Conservation (phyloP, 257 asterid species). For the Leptodermis oblonga region DNA sequence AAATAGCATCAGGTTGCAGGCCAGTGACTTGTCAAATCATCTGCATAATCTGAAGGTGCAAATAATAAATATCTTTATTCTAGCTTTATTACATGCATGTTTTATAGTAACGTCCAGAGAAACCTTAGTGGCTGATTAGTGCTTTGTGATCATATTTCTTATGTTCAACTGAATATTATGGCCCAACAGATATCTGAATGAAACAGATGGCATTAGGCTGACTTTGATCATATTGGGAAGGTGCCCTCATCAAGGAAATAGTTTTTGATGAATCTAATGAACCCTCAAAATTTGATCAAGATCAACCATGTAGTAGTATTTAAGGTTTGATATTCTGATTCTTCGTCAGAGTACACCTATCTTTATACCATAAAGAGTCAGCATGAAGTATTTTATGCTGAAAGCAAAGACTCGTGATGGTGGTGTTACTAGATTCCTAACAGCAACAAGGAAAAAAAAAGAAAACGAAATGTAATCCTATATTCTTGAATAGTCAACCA, state of each 20-base stretch:
- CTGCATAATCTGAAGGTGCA: slow-evolving; percentile 69
- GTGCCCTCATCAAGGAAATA: neutral
- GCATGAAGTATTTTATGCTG: neutral
- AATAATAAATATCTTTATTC: neutral
- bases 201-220: neutral
- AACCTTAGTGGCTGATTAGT: neutral
- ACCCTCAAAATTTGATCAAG: neutral
- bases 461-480: neutral
- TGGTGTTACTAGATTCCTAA: neutral
- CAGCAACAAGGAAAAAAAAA: neutral
- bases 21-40: slow-evolving; percentile 60
- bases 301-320: neutral
- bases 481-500: neutral
- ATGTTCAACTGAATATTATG: neutral
- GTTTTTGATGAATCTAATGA: neutral
- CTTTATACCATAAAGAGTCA: neutral
- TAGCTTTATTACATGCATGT: neutral
- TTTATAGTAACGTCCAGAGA: neutral
- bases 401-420: neutral
- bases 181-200: neutral
- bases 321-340: neutral
- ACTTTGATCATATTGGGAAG: neutral
- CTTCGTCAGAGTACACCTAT: neutral
- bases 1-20: slow-evolving; percentile 51
- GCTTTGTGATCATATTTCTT: neutral